Evolutionary conservation across 2,329 filamentous ascomycete species (phyloP).

Genomic region (Claviceps fusiformis): DNA sequence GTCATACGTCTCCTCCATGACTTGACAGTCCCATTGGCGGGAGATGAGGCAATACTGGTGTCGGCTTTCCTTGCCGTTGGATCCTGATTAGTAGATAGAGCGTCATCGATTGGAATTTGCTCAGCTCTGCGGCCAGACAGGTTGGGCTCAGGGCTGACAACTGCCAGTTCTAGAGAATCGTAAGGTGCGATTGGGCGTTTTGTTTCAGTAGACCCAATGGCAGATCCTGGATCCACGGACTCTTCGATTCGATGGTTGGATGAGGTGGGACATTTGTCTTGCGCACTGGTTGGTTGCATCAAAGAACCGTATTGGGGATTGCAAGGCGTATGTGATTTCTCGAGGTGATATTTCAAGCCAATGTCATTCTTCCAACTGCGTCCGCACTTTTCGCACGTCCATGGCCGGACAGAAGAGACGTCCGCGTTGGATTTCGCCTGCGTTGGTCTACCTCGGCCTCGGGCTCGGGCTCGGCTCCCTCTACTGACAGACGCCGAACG

Average conservation of each 20-base stretch:
- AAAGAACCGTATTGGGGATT: slow-evolving; percentile 28
- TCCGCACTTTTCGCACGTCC: slow-evolving; percentile 38
- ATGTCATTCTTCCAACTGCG: slow-evolving; percentile 44
- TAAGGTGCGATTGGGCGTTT: neutral
- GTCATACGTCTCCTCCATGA: slow-evolving; percentile 1
- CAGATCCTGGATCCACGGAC: neutral
- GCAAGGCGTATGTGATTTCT: slow-evolving; percentile 39
- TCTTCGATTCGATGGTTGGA: neutral
- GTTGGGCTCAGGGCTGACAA: neutral
- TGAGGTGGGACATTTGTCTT: slow-evolving; percentile 6
- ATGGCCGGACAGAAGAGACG: slow-evolving; percentile 17
- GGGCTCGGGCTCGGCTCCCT: slow-evolving; percentile 5
- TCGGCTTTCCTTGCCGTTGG: neutral
- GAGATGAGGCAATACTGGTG: neutral
- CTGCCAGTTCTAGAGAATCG: neutral
- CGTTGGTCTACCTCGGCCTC: slow-evolving; percentile 3
- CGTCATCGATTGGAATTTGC: neutral
- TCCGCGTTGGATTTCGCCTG: slow-evolving; percentile 7
- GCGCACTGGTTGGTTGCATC: slow-evolving; percentile 7
- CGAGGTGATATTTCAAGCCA: slow-evolving; percentile 44
- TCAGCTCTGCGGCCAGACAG: neutral
- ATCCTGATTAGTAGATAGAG: neutral
- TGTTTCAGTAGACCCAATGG: neutral
- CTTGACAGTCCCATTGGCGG: neutral
- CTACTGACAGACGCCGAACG: neutral